phyloP scores from a whole-genome alignment of 345 rosid genomes.

The Schrenkiella parvula region DNA sequence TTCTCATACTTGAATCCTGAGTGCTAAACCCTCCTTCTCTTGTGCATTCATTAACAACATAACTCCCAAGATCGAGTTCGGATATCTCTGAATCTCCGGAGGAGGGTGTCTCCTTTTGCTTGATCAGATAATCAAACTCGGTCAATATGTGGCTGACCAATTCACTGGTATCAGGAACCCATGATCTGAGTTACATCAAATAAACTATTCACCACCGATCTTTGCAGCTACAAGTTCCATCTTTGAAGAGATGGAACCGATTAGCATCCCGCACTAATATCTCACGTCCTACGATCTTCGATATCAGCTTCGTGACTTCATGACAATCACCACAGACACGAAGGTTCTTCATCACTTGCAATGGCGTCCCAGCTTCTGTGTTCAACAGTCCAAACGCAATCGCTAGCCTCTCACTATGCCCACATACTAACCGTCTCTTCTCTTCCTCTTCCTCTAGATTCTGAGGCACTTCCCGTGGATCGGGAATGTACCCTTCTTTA shows the following conservation, averaged over 20 bases:
- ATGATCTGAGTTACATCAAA: neutral
- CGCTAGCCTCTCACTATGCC: slow-evolving; percentile 74
- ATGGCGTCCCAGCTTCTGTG: slow-evolving; percentile 51
- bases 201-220: slow-evolving; percentile 55
- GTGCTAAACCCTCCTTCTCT: too few species aligned
- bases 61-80: too few species aligned
- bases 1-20: too few species aligned
- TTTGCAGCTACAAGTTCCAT: slow-evolving; percentile 62
- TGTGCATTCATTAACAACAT: too few species aligned
- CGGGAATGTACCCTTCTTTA: slow-evolving; percentile 58
- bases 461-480: slow-evolving; percentile 51
- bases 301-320: slow-evolving; percentile 53
- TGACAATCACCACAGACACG: slow-evolving; percentile 81
- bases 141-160: too few species aligned
- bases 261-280: slow-evolving; percentile 69
- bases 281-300: slow-evolving; percentile 50
- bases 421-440: slow-evolving; percentile 53
- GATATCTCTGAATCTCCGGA: too few species aligned
- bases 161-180: too few species aligned
- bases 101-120: too few species aligned
- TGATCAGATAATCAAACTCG: too few species aligned
- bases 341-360: slow-evolving; percentile 68
- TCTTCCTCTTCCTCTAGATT: slow-evolving; percentile 57
- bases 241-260: slow-evolving; percentile 59
- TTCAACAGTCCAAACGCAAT: slow-evolving; percentile 64